Evolutionary conservation across 164 flowering plant genomes (phyloP), one percentile per base, ranked within the genome.

Genomic region (Houttuynia cordata): DNA sequence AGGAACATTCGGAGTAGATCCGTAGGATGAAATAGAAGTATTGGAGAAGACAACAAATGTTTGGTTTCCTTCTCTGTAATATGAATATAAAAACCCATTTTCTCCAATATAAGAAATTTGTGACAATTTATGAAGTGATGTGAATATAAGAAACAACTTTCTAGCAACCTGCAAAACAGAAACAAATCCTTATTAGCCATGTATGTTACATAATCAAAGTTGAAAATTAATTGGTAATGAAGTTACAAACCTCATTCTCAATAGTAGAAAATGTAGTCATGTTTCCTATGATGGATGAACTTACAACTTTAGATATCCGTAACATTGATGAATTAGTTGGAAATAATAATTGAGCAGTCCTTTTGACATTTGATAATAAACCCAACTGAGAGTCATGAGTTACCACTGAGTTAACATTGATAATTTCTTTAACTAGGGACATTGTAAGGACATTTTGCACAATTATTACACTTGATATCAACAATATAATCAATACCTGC

Each of bases 81-180:
- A n/a, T n/a, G n/a, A n/a, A n/a, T n/a, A n/a, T 52, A 79, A 64
- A 1, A 77, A 61, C 20, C 91, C 85, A 53, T 79, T 78, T 8
- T 62, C 21, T 39, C 79, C 81, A 50, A 82, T 68, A 41, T 73
- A 86, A 23, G 88, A 76, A 53, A 82, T 66, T 47, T 86, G 79
- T 1, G 83, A 66, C 19, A 81, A 0, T 49, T 69, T 1, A 30
- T 85, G 79, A 53, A 73, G 53, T 8, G 62, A 57, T 8, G 62
- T 62, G 5, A 78, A 61, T 55, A 75, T 71, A 59, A 69, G 69
- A 70, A 75, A 83, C 65, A 89, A 25, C 19, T 63, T 0, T 0
- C 79, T 78, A 12, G 80, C 83, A 59, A 86, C 83, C 93, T 86
- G 70, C 62, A 59, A 20, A 57, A 52, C 34, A n/a, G n/a, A n/a